These are phyloP conservation scores for Gossypium stocksii DNA, from an alignment of 345 rosid genomes.

Conservation along the genomic window DNA sequence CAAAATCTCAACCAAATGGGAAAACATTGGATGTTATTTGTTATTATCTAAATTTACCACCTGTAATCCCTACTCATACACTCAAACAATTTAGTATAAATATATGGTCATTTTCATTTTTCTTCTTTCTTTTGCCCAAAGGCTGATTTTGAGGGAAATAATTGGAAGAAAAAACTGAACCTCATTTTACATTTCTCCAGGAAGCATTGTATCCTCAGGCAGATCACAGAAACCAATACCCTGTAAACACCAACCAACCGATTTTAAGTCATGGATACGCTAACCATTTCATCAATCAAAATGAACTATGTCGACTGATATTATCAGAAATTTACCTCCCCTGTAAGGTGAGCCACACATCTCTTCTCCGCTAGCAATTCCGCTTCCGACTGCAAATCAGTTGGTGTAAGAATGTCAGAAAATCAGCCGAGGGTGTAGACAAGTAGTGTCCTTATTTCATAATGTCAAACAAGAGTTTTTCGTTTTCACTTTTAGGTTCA, in stretches of 20 bases:
- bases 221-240: constrained; percentile 88
- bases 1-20: not conserved
- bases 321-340: constrained; percentile 52
- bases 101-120: not conserved
- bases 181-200: constrained; percentile 76
- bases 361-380: constrained; percentile 89
- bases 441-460: not conserved
- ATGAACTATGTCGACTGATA: not conserved
- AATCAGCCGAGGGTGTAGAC: not conserved
- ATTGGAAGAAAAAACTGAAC: constrained; percentile 8
- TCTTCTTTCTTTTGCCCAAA: constrained; percentile 11
- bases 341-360: constrained; percentile 96
- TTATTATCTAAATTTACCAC: not conserved
- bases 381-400: constrained; percentile 60
- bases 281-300: not conserved
- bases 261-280: constrained; percentile 9
- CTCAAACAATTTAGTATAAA: not conserved
- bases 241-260: constrained; percentile 35
- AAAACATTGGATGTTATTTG: not conserved
- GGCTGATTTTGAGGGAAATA: constrained; percentile 11
- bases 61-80: not conserved
- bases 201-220: constrained; percentile 98
- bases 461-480: not conserved
- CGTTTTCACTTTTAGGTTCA: not conserved
- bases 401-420: not conserved